Conservation (phyloP, 768 basidiomycete species). For the Panaeolus cyanescens region DNA sequence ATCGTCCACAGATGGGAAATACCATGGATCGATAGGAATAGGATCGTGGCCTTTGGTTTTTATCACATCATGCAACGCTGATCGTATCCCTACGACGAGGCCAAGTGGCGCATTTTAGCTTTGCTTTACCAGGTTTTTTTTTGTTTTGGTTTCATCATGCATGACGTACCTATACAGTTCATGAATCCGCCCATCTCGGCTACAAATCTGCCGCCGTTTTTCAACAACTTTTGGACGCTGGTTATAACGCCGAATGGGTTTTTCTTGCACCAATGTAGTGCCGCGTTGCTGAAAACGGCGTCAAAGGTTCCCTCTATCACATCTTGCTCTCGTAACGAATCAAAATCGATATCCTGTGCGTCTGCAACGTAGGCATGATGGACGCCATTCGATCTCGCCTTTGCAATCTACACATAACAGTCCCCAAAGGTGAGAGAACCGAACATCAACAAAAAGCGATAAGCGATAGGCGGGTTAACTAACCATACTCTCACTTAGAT, state of each 20-base stretch:
- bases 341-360: constrained; percentile 46
- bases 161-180: constrained; percentile 63
- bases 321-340: constrained; percentile 33
- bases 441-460: constrained; percentile 4
- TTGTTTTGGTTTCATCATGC: too few species aligned
- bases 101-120: not conserved
- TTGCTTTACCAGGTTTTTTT: not conserved
- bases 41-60: constrained; percentile 59
- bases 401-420: constrained; percentile 11
- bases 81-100: constrained; percentile 53
- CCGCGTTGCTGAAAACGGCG: constrained; percentile 79
- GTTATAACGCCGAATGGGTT: constrained; percentile 67
- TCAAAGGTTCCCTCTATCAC: constrained; percentile 52
- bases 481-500: constrained; percentile 76
- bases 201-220: constrained; percentile 69
- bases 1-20: constrained; percentile 73
- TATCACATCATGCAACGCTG: constrained; percentile 55
- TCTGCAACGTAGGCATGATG: constrained; percentile 53
- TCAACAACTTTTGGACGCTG: constrained; percentile 61
- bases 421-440: not conserved
- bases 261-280: constrained; percentile 84
- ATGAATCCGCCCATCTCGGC: constrained; percentile 80
- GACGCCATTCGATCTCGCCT: constrained; percentile 33
- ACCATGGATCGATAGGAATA: constrained; percentile 74
- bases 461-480: constrained; percentile 14